A percentile compares a stretch with the other conserved stretches of the same genome.
Conservation (phyloP, 495 filamentous ascomycete species). For the Penicillium goetzii region DNA sequence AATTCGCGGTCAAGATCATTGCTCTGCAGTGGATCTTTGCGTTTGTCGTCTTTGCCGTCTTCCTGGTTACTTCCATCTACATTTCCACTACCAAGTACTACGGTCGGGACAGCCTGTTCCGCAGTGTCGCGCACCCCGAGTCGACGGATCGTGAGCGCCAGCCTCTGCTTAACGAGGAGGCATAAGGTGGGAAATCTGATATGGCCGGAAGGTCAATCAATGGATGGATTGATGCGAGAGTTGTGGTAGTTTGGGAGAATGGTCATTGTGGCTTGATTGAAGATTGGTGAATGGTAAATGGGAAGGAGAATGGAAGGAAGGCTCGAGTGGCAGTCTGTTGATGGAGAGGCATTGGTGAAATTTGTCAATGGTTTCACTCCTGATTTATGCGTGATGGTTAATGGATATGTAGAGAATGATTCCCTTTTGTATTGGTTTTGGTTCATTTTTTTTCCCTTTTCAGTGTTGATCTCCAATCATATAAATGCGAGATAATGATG, state of each 20-base stretch:
- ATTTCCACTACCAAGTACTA: conserved; percentile 67
- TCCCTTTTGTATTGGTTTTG: not conserved
- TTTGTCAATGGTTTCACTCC: not conserved
- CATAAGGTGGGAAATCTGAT: conserved; percentile 3
- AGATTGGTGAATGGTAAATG: not conserved
- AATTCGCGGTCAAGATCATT: conserved; percentile 70
- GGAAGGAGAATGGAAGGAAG: not conserved
- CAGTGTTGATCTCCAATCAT: not conserved
- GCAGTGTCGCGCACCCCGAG: conserved; percentile 40
- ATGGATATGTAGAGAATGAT: not conserved
- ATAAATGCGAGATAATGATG: not conserved
- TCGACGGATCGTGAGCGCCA: conserved; percentile 44
- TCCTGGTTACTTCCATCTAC: conserved; percentile 66
- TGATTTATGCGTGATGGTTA: not conserved
- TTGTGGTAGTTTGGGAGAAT: not conserved
- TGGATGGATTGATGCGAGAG: not conserved
- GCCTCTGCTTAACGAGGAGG: conserved; percentile 45
- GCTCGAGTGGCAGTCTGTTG: not conserved
- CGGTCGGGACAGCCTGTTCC: conserved; percentile 54
- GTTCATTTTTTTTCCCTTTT: not conserved
- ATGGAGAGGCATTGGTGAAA: not conserved
- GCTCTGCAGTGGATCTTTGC: conserved; percentile 92
- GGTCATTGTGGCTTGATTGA: not conserved
- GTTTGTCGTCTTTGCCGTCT: conserved; percentile 75
- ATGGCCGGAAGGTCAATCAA: not conserved